A percentile compares a stretch with the other conserved stretches of the same genome.
These are phyloP conservation scores for Vitis hybrid DNA, from an alignment of 177 flowering plant genomes.

Conservation along the genomic window DNA sequence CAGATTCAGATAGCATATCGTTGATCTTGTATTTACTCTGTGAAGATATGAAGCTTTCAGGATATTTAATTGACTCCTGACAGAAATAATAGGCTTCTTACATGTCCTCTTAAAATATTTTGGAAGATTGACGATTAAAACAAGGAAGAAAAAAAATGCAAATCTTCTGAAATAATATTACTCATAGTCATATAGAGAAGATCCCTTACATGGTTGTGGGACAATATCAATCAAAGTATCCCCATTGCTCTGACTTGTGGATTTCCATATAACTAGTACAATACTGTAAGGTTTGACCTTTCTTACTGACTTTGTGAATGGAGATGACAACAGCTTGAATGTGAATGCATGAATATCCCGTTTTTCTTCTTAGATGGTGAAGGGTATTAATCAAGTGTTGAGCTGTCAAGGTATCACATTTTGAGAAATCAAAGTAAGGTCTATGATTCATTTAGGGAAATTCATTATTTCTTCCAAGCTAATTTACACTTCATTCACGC, in stretches of 20 bases:
- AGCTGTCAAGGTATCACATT: background rate
- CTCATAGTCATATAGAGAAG: background rate
- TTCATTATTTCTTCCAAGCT: background rate
- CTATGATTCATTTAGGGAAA: background rate
- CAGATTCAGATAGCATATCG: slow-evolving; percentile 23
- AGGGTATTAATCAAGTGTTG: background rate
- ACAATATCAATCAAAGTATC: background rate
- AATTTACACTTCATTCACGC: background rate
- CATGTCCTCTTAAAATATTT: slow-evolving; percentile 12
- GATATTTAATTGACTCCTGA: slow-evolving; percentile 3
- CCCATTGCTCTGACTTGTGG: background rate
- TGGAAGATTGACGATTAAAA: slow-evolving; percentile 8
- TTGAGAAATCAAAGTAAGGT: background rate
- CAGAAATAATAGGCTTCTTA: slow-evolving; percentile 8
- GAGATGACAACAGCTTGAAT: background rate
- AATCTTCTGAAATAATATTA: background rate
- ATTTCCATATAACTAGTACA: background rate
- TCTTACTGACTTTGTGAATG: background rate
- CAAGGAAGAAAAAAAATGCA: background rate
- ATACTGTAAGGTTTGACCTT: background rate
- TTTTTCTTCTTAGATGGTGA: slow-evolving; percentile 2
- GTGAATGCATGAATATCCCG: background rate
- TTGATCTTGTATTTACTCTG: slow-evolving; percentile 26
- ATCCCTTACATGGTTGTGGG: background rate
- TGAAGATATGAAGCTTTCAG: slow-evolving; percentile 29